Conservation (phyloP, 495 filamentous ascomycete genomes). For the Usnea hakonensis region DNA sequence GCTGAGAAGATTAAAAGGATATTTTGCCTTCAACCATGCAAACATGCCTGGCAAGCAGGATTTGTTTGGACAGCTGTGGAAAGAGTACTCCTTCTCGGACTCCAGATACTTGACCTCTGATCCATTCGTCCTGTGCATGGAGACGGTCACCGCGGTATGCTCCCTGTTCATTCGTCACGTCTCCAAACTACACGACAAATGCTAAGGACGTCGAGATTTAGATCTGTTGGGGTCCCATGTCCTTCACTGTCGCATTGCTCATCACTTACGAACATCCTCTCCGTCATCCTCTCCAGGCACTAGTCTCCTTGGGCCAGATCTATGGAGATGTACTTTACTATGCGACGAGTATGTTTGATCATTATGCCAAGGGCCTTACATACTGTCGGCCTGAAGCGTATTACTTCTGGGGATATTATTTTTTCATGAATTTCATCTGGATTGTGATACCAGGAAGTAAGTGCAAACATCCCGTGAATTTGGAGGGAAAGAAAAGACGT, state of each 20-base stretch:
- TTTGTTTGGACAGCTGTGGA: constrained; percentile 76
- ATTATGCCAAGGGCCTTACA: constrained; percentile 44
- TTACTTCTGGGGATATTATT: constrained; percentile 87
- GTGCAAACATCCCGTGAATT: constrained; percentile 21
- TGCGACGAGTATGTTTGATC: constrained; percentile 65
- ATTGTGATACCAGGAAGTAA: constrained; percentile 61
- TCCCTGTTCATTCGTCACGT: constrained; percentile 23
- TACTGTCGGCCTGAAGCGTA: constrained; percentile 70
- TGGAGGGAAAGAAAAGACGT: constrained; percentile 8
- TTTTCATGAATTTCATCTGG: constrained; percentile 83
- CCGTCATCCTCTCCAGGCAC: constrained; percentile 62
- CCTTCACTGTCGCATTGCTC: constrained; percentile 54
- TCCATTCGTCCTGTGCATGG: constrained; percentile 75
- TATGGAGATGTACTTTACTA: constrained; percentile 86
- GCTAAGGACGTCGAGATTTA: constrained; percentile 24
- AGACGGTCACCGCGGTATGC: constrained; percentile 71
- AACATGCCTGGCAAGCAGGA: constrained; percentile 51
- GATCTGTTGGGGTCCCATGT: constrained; percentile 76
- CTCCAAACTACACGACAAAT: background rate
- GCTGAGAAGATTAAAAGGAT: constrained; percentile 42
- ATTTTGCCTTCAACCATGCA: constrained; percentile 61
- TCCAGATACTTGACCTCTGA: constrained; percentile 75
- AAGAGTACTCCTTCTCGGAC: constrained; percentile 79
- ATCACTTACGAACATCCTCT: constrained; percentile 52
- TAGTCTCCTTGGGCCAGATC: constrained; percentile 71